These are phyloP conservation scores for Citropsis articulata DNA, from an alignment of 345 rosid species.

Conservation along the genomic window DNA sequence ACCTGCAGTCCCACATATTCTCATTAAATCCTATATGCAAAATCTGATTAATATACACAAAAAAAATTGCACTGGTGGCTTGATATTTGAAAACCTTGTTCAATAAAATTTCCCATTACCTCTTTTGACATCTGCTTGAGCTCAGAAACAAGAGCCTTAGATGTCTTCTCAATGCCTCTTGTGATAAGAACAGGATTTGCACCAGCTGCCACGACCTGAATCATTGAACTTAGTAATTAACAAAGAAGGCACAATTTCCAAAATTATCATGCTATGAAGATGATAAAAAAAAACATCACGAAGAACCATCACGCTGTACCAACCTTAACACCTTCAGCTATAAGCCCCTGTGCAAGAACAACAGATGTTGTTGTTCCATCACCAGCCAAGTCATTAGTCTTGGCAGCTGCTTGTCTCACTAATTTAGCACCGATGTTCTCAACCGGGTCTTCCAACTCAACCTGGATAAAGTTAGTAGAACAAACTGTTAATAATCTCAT, in stretches of 20 bases:
- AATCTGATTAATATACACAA: not conserved
- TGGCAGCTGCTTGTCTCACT: conserved; percentile 97
- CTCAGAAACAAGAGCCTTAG: conserved; percentile 77
- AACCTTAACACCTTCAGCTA: conserved; percentile 97
- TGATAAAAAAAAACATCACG: not conserved
- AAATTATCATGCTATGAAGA: not conserved
- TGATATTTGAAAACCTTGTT: not conserved
- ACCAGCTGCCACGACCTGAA: conserved; percentile 97
- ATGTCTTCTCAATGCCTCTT: conserved; percentile 93
- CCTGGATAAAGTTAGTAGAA: conserved; percentile 38
- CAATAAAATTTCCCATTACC: conserved; percentile 31
- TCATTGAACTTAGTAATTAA: not conserved
- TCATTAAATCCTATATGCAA: not conserved
- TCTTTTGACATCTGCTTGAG: conserved; percentile 85
- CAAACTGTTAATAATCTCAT: not conserved
- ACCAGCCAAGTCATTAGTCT: conserved; percentile 98
- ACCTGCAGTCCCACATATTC: conserved; percentile 45
- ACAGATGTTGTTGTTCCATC: conserved; percentile 98
- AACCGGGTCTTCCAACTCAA: conserved; percentile 96
- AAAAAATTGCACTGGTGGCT: not conserved
- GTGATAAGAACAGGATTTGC: conserved; percentile 96
- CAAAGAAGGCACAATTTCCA: not conserved
- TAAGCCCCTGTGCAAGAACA: conserved; percentile 97
- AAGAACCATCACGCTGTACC: conserved; percentile 9
- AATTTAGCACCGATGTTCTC: conserved; percentile 98